These are phyloP conservation scores for Aureobasidium sp. DNA, from an alignment of 2,329 filamentous ascomycete genomes.

Conservation along the genomic window DNA sequence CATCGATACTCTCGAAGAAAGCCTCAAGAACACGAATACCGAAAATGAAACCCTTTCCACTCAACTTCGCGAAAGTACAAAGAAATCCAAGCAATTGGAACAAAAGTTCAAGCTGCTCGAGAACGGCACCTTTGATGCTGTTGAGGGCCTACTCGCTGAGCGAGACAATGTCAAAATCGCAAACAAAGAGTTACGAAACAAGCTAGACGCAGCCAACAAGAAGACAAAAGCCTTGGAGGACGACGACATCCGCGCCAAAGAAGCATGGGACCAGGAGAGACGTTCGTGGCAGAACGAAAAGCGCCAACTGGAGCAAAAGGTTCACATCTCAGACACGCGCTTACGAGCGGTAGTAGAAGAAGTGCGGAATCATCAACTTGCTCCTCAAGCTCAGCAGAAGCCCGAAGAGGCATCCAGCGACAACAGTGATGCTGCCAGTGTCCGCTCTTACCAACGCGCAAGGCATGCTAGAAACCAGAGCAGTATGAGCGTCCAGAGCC, in stretches of 20 bases:
- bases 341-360: slow-evolving; percentile 80
- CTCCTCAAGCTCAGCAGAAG: slow-evolving; percentile 25
- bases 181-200: slow-evolving; percentile 62
- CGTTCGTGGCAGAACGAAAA: slow-evolving; percentile 78
- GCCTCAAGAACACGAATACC: slow-evolving; percentile 59
- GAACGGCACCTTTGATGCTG: slow-evolving; percentile 75
- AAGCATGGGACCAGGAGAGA: slow-evolving; percentile 76
- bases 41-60: slow-evolving; percentile 66
- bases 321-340: slow-evolving; percentile 84
- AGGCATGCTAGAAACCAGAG: slow-evolving; percentile 26
- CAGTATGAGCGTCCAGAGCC: slow-evolving; percentile 26
- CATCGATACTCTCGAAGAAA: slow-evolving; percentile 76
- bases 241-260: slow-evolving; percentile 67
- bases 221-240: slow-evolving; percentile 73
- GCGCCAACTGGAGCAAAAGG: slow-evolving; percentile 69
- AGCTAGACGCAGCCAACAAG: slow-evolving; percentile 70
- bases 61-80: slow-evolving; percentile 54
- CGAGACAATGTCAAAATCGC: slow-evolving; percentile 74
- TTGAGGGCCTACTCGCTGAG: slow-evolving; percentile 76
- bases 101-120: slow-evolving; percentile 81
- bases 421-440: slow-evolving; percentile 62
- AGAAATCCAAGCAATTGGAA: slow-evolving; percentile 73
- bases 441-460: slow-evolving; percentile 39
- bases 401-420: slow-evolving; percentile 43
- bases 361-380: slow-evolving; percentile 61